Conservation (phyloP, 2,329 filamentous ascomycete species). For the Exophiala mesophila region DNA sequence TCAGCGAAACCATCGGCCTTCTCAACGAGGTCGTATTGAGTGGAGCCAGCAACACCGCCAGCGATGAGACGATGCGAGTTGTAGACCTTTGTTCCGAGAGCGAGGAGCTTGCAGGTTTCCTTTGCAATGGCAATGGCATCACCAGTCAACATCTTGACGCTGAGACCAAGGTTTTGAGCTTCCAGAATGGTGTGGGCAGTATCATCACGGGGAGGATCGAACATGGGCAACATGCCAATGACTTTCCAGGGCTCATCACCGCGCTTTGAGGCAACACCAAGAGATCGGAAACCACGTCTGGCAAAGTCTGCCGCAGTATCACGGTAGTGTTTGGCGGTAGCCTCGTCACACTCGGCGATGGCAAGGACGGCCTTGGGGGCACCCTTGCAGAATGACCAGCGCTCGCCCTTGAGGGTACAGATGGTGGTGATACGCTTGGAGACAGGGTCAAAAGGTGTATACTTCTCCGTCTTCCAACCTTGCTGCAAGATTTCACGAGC, state of each 20-base stretch:
- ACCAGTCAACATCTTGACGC: constrained; percentile 78
- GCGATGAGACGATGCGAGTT: constrained; percentile 74
- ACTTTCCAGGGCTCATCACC: constrained; percentile 69
- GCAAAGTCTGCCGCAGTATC: constrained; percentile 71
- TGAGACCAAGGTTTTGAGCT: constrained; percentile 69
- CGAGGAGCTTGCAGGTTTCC: constrained; percentile 78
- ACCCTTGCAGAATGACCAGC: constrained; percentile 70
- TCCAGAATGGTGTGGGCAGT: constrained; percentile 74
- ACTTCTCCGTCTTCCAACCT: constrained; percentile 73
- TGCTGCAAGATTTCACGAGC: constrained; percentile 69
- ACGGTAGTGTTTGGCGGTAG: constrained; percentile 63
- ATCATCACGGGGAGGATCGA: constrained; percentile 73
- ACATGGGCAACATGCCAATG: constrained; percentile 73
- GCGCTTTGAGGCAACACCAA: constrained; percentile 74
- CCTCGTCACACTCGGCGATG: constrained; percentile 62
- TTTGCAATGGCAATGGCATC: constrained; percentile 75
- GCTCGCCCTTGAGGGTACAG: constrained; percentile 64
- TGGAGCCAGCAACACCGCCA: constrained; percentile 67
- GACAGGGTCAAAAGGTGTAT: constrained; percentile 72
- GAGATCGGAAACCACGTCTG: constrained; percentile 72
- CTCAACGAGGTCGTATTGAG: constrained; percentile 71
- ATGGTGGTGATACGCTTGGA: constrained; percentile 73
- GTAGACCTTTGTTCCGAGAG: constrained; percentile 74
- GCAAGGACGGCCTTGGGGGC: constrained; percentile 70
- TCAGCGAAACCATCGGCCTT: constrained; percentile 69